These are phyloP conservation scores for Fraxinus floribunda DNA, from an alignment of 305 asterid genomes.

Conservation along the genomic window DNA sequence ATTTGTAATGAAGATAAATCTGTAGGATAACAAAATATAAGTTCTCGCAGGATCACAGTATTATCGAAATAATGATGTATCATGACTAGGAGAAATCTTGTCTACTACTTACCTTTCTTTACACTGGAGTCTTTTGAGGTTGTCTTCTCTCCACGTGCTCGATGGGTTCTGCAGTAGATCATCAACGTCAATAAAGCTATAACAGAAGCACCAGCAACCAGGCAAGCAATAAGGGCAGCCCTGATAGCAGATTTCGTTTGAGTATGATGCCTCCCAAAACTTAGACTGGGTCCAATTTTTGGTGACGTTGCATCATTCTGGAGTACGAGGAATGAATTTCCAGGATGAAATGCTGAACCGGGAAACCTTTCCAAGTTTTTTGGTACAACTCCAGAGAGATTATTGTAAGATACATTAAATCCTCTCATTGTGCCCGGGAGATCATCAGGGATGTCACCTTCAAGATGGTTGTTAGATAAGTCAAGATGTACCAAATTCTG, in stretches of 20 bases:
- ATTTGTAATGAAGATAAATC: constrained; percentile 36
- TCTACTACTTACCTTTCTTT: constrained; percentile 44
- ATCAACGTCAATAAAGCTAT: constrained; percentile 41
- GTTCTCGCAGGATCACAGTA: neutral
- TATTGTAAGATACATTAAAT: constrained; percentile 67
- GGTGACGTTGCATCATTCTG: constrained; percentile 39
- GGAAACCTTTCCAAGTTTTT: constrained; percentile 65
- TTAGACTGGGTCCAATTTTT: constrained; percentile 30
- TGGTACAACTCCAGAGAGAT: constrained; percentile 80
- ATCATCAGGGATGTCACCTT: constrained; percentile 64
- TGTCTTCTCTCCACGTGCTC: constrained; percentile 22
- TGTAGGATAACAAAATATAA: constrained; percentile 23
- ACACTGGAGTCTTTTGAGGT: constrained; percentile 35
- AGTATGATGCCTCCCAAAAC: constrained; percentile 38
- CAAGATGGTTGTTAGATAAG: constrained; percentile 59
- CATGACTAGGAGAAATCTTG: neutral
- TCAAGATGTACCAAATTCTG: constrained; percentile 52
- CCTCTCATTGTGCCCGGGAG: constrained; percentile 47
- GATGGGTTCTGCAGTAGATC: constrained; percentile 49
- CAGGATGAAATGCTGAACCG: constrained; percentile 75
- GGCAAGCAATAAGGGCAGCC: constrained; percentile 60
- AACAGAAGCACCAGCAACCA: constrained; percentile 44
- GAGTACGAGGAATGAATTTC: constrained; percentile 56
- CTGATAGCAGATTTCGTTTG: constrained; percentile 41
- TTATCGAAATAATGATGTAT: neutral